A percentile compares a stretch with the other conserved stretches of the same genome.
These are phyloP conservation scores for Cornus florida DNA, from an alignment of 148 eudicot species.

Conservation along the genomic window DNA sequence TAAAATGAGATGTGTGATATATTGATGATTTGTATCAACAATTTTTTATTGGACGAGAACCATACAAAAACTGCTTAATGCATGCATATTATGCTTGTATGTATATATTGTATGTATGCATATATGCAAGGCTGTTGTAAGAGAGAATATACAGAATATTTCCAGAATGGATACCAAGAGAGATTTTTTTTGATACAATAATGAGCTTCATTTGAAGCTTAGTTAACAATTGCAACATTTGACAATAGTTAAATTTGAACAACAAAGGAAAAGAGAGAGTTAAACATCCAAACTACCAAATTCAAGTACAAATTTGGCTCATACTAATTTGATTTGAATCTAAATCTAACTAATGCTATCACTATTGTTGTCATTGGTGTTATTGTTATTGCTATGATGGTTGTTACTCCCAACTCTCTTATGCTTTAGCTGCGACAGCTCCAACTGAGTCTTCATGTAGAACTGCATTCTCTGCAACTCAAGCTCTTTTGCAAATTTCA, in stretches of 20 bases:
- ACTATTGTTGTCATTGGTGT: slow-evolving; percentile 23
- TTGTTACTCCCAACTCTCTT: slow-evolving; percentile 23
- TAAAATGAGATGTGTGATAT: too few species aligned
- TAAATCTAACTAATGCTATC: slow-evolving; percentile 38
- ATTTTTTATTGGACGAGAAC: too few species aligned
- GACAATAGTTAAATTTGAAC: not conserved
- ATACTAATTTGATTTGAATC: not conserved
- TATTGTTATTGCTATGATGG: not conserved
- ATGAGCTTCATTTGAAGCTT: slow-evolving; percentile 4
- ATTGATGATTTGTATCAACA: too few species aligned
- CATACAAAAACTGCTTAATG: too few species aligned
- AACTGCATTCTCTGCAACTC: slow-evolving; percentile 92
- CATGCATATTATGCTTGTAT: too few species aligned
- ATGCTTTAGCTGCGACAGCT: slow-evolving; percentile 61
- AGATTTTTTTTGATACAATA: not conserved
- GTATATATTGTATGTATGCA: too few species aligned
- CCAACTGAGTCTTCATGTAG: slow-evolving; percentile 74
- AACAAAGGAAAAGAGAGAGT: not conserved
- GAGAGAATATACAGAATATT: too few species aligned
- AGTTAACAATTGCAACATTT: not conserved
- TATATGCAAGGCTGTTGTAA: too few species aligned
- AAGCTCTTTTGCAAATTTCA: slow-evolving; percentile 84
- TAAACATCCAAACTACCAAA: not conserved
- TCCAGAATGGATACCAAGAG: not conserved
- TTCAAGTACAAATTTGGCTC: slow-evolving; percentile 17